Evolutionary conservation across 768 basidiomycete species (phyloP).

Genomic region (Mycena latifolia): DNA sequence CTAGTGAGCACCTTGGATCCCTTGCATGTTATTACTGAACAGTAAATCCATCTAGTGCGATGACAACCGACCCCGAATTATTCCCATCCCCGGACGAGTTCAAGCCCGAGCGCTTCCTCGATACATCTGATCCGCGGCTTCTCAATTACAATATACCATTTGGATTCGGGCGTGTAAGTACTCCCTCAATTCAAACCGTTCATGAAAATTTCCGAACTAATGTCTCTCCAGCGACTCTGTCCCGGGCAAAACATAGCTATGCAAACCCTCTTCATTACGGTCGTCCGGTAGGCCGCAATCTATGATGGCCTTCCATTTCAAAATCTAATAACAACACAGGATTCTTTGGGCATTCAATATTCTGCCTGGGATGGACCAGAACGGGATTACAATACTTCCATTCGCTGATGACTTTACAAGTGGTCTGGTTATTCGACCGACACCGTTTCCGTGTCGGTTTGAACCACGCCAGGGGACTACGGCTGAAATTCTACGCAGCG

Average conservation of each 20-base stretch:
- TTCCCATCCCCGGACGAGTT: constrained; percentile 25
- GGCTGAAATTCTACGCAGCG: not conserved
- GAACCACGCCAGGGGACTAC: constrained; percentile 3
- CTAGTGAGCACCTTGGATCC: not conserved
- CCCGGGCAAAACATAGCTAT: constrained; percentile 12
- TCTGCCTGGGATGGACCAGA: not conserved
- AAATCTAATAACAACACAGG: not conserved
- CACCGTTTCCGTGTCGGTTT: constrained; percentile 22
- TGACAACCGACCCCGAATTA: constrained; percentile 18
- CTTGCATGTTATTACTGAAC: no score
- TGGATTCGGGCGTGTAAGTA: constrained; percentile 25
- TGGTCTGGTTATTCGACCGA: not conserved
- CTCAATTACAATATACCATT: constrained; percentile 14
- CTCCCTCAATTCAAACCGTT: no score
- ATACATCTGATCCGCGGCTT: not conserved
- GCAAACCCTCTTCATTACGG: constrained; percentile 11
- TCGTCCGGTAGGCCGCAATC: constrained; percentile 2
- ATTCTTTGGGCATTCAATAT: constrained; percentile 24
- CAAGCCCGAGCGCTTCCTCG: constrained; percentile 18
- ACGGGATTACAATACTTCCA: not conserved
- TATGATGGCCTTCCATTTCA: no score
- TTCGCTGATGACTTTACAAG: constrained; percentile 15
- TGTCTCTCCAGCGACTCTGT: constrained; percentile 10
- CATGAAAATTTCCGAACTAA: no score
- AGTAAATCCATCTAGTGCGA: no score